Base-by-base conservation (phyloP, 2,329 filamentous ascomycete genomes). In the Bipolaris zeicola region DNA sequence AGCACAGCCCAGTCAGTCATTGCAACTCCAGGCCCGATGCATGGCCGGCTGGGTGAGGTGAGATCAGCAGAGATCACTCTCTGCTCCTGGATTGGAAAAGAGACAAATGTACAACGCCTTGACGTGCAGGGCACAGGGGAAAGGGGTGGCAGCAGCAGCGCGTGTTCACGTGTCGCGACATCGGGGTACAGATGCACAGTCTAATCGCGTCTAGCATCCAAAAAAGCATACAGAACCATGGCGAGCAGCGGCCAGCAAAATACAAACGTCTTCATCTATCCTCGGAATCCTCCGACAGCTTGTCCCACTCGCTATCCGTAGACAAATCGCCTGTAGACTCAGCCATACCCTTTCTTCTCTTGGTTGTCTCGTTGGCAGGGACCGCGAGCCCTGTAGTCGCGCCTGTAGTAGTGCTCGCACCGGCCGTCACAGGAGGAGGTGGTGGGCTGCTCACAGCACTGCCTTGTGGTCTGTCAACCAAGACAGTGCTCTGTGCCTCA, bases 221-320 rank as follows among this genome's bases (percentile, higher is more conserved):
- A 50, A 57, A 49, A 52, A 20, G 31, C 33, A 37, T 55, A 57
- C 36, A 31, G 20, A 36, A 46, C n/a, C 42, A 31, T 38, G 49
- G 7, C 39, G 10, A 39, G 33, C 10, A 37, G 42, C 52, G 31
- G 60, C 58, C 55, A 61, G 33, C 16, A 46, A 45, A 3, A 60
- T 43, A 31, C 4, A 13, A 20, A 24, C 41, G 31, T 26, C 45
- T 50, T 72, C 64, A 76, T 68, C 67, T 73, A 20, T 74, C 73
- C 24, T 62, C 72, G n/a, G 72, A 73, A 45, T 71, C 75, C 57
- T 78, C 80, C 75, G 90, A 89, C 20, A 98, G 89, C 81, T 95
- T 96, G 81, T 97, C 94, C 94, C 94, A 98, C 78, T 98, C 94
- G 71, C 94, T 94, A 79, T 98, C 94, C 4, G 93, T 97, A 77